Evolutionary conservation across 352 stramenopile genomes (phyloP).

Genomic region (Globisporangium recalcitrans): DNA sequence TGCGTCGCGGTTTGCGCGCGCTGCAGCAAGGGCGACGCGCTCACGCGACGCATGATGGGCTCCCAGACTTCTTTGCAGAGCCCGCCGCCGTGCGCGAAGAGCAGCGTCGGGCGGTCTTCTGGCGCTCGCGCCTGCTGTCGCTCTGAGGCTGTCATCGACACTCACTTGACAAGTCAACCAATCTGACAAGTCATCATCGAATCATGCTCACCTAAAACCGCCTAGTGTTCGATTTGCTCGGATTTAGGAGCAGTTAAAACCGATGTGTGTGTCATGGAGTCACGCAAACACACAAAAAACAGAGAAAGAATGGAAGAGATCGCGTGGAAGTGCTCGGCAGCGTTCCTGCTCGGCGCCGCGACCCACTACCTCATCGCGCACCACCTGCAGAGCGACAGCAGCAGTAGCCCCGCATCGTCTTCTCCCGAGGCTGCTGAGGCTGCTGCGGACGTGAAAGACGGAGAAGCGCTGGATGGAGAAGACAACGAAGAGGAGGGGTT

Average conservation of each 20-base stretch:
- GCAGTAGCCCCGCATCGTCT: slow-evolving; percentile 3
- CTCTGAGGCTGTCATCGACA: no score
- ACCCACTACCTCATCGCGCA: slow-evolving; percentile 55
- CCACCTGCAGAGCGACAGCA: slow-evolving; percentile 29
- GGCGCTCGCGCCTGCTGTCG: no score
- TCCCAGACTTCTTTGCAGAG: slow-evolving; percentile 50
- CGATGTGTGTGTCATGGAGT: no score
- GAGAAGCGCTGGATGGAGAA: background rate
- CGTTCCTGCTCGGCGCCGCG: slow-evolving; percentile 66
- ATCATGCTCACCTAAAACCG: no score
- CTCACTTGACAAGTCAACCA: no score
- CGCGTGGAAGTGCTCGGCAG: slow-evolving; percentile 70
- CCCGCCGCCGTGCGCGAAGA: slow-evolving; percentile 42
- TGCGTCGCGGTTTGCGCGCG: slow-evolving; percentile 11
- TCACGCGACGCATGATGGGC: slow-evolving; percentile 34
- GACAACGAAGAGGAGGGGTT: slow-evolving; percentile 16
- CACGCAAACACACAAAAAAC: background rate
- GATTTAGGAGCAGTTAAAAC: no score
- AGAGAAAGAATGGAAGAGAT: slow-evolving; percentile 43
- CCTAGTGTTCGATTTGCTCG: no score
- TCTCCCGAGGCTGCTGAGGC: background rate
- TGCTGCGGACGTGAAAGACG: slow-evolving; percentile 1
- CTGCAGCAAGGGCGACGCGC: slow-evolving; percentile 27
- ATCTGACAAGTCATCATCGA: no score
- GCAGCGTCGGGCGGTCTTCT: slow-evolving; percentile 26